These are phyloP conservation scores for Aspergillus brasiliensis DNA, from an alignment of 2,329 filamentous ascomycete genomes.

Conservation along the genomic window DNA sequence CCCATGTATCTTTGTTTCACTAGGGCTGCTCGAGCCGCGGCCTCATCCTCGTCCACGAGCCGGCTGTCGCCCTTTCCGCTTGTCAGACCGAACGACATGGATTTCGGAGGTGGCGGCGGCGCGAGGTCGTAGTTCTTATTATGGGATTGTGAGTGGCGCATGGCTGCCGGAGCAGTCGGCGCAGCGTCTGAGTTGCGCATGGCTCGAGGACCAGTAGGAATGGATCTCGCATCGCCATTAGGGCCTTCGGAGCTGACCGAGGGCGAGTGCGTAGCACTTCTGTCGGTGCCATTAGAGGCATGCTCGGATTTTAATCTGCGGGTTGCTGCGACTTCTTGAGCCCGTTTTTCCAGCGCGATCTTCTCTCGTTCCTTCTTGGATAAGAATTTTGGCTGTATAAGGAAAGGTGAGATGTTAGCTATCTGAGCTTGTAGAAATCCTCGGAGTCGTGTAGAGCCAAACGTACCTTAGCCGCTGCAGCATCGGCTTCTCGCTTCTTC, in stretches of 20 bases:
- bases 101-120: slow-evolving; percentile 49
- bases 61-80: slow-evolving; percentile 12
- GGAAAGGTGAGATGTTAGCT: slow-evolving; percentile 18
- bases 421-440: neutral
- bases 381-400: slow-evolving; percentile 72
- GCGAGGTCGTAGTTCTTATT: slow-evolving; percentile 56
- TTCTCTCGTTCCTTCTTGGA: slow-evolving; percentile 81
- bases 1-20: slow-evolving; percentile 87
- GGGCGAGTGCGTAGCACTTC: slow-evolving; percentile 26
- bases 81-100: slow-evolving; percentile 6
- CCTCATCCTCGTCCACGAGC: slow-evolving; percentile 57
- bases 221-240: slow-evolving; percentile 33
- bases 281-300: slow-evolving; percentile 27
- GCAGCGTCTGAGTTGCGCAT: slow-evolving; percentile 51
- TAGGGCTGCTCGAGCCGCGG: slow-evolving; percentile 68
- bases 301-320: slow-evolving; percentile 51
- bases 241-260: slow-evolving; percentile 19
- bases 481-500: slow-evolving; percentile 84
- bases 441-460: slow-evolving; percentile 21
- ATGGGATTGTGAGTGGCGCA: slow-evolving; percentile 37
- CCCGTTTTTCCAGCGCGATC: slow-evolving; percentile 74
- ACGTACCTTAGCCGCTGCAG: slow-evolving; percentile 72
- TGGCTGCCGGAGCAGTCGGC: slow-evolving; percentile 61
- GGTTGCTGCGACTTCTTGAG: slow-evolving; percentile 69
- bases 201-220: slow-evolving; percentile 73